A percentile compares a stretch with the other conserved stretches of the same genome.
Conservation (phyloP, 108 stramenopile genomes). For the Schizochytrium sp. region DNA sequence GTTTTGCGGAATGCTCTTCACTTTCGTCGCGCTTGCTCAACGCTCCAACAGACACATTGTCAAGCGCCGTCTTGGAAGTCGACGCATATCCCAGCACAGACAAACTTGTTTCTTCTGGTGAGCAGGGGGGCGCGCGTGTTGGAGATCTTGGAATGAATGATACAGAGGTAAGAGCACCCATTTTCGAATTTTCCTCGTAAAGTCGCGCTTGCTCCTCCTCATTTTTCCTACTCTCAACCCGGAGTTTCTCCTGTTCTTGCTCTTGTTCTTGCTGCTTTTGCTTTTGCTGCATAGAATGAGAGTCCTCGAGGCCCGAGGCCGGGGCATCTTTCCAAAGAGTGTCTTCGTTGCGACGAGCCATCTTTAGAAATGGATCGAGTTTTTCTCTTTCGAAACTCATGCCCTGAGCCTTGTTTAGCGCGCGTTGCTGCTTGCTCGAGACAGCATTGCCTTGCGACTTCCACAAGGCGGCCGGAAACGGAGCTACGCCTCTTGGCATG, state of each 20-base stretch:
- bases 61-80: not conserved
- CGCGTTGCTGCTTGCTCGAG: not conserved
- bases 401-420: not conserved
- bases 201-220: not conserved
- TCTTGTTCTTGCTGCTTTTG: not conserved
- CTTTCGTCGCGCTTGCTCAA: no score
- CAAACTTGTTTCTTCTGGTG: not conserved
- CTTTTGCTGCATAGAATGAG: not conserved
- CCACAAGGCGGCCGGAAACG: not conserved
- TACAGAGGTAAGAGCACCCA: not conserved
- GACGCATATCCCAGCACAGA: not conserved
- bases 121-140: not conserved
- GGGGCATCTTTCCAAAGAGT: not conserved
- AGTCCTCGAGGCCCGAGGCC: not conserved
- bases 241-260: no score
- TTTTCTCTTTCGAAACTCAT: not conserved
- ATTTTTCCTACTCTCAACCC: no score
- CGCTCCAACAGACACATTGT: no score
- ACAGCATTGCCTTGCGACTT: not conserved
- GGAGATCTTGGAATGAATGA: not conserved
- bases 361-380: not conserved
- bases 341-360: not conserved
- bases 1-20: no score
- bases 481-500: not conserved
- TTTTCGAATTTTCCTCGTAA: not conserved